Base-by-base conservation (phyloP, 1,284 basidiomycete genomes). In the Trametes sp. region DNA sequence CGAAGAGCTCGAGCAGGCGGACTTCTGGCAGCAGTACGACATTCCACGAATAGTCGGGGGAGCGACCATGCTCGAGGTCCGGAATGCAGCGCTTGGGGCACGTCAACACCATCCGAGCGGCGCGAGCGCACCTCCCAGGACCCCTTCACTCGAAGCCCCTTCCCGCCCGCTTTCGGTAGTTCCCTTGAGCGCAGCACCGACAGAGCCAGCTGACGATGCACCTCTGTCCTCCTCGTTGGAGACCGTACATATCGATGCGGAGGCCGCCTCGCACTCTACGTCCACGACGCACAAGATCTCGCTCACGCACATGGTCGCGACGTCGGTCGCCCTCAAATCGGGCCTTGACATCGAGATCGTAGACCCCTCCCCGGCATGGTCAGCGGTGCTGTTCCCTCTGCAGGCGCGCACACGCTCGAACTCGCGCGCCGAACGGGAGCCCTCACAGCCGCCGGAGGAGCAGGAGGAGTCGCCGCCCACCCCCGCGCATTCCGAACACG, bases 21-120 rank as follows among this genome's bases (percentile, higher is more conserved):
- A 87, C 64, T 85, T 88, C 60, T 96, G 92, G 91, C 74, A 80
- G 9, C 78, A 83, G 42, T 89, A 90, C 70, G 85, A 86, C 65
- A 81, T 89, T 24, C 80, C 89, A 16, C 82, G 86, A 51, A 89
- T 95, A 58, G 82, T 86, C 28, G 89, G 86, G 54, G 89, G 93
- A 72, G 89, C 89, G 57, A 81, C 82, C 44, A 87, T 91, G 84
- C 81, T 93, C 53, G 88, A 90, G 68, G 78, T 87, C 23, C 83
- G 83, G 46, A 87, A 87, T 63, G 82, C 82, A 4, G 79, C 82
- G 24, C 70, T 86, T 13, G 67, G 65, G 16, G 36, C 66, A 33
- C 57, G 60, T 28, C 64, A 69, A 50, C 63, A 65, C 9, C 23
- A 31, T n/a, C 51, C 36, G 29, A 38, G 36, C 6, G 26, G 28